Base-by-base conservation (phyloP, 352 stramenopile species). In the Phytophthora pisi region DNA sequence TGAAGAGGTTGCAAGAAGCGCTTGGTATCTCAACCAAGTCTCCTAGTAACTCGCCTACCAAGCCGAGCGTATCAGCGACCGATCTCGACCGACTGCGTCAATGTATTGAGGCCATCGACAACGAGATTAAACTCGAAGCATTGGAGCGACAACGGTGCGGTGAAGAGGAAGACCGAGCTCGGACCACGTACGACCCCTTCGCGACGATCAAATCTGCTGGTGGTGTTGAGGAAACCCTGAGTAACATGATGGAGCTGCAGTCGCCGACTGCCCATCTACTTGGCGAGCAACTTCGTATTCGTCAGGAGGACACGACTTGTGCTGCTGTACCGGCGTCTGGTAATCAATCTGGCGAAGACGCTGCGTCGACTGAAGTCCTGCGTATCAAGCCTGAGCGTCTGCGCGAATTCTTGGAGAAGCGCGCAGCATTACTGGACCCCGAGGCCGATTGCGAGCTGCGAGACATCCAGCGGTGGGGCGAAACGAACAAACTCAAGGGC, bases 111-210 rank as follows among this genome's bases (percentile, higher is more conserved):
- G 47, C 67, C 5, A 81, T 91, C 51, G 53, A 68, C 9, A 34
- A 72, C 0, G 82, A 91, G 38, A 53, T 42, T 5, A 65, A 79
- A n/a, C 61, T 82, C 0, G 80, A 91, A 49, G 23, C 34, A 2
- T 18, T 50, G 2, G 70, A 77, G 40, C 42, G 7, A 26, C 57
- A 72, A 40, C 47, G 62, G 2, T 40, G 13, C n/a, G 65, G 54
- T 2, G 51, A 66, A 20, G 71, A 68, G 55, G 72, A 63, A 28
- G 51, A 51, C 23, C 62, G 62, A 36, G 38, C 57, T 49, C 53
- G 60, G 49, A 64, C 16, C 28, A 74, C 70, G 4, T 89, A 89
- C 54, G 81, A 89, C 34, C 82, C 82, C 6, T 91, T 91, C 20
- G 68, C 77, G 13, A 61, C 65, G 1, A 89, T 91, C 51, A 89